Percentiles rank a stretch among this genome's conserved stretches.
phyloP scores from a whole-genome alignment of 208 protist genomes.

The Trypanosoma scelopori region DNA sequence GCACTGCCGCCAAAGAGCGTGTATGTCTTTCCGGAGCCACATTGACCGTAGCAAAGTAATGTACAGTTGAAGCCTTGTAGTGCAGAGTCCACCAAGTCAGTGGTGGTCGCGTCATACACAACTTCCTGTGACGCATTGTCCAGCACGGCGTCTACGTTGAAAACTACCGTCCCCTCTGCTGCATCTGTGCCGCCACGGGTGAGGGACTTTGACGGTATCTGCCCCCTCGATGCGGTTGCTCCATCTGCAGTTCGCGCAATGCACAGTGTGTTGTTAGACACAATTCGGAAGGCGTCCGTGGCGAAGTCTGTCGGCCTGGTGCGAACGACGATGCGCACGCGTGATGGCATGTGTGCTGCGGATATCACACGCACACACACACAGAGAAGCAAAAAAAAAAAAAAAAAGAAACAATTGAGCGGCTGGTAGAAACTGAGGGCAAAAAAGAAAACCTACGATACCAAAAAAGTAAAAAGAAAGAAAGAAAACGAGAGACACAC shows the following conservation, averaged over 20 bases:
- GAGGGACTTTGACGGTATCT: not conserved
- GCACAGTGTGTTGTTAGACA: slow-evolving; percentile 16
- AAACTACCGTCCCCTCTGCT: slow-evolving; percentile 39
- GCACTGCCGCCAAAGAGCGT: slow-evolving; percentile 64
- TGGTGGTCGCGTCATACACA: slow-evolving; percentile 39
- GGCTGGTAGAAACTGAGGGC: not conserved
- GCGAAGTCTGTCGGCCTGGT: slow-evolving; percentile 21
- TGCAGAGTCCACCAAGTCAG: slow-evolving; percentile 32
- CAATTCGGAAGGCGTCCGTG: slow-evolving; percentile 1
- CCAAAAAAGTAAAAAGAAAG: slow-evolving; percentile 10
- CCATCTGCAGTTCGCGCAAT: slow-evolving; percentile 10
- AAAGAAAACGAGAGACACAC: not conserved
- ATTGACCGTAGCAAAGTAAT: slow-evolving; percentile 75
- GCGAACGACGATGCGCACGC: slow-evolving; percentile 28
- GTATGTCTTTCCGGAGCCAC: slow-evolving; percentile 76
- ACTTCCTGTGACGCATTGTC: slow-evolving; percentile 50
- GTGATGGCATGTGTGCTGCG: slow-evolving; percentile 15
- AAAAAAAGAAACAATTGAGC: slow-evolving; percentile 13
- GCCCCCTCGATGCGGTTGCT: no score
- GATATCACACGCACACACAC: no score
- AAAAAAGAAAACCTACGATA: no score
- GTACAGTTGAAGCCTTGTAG: slow-evolving; percentile 63
- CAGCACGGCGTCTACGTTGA: slow-evolving; percentile 72
- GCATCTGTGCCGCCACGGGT: not conserved
- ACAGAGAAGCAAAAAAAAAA: no score